phyloP scores from a whole-genome alignment of 2,329 filamentous ascomycete genomes.

The Colletotrichum sp. region DNA sequence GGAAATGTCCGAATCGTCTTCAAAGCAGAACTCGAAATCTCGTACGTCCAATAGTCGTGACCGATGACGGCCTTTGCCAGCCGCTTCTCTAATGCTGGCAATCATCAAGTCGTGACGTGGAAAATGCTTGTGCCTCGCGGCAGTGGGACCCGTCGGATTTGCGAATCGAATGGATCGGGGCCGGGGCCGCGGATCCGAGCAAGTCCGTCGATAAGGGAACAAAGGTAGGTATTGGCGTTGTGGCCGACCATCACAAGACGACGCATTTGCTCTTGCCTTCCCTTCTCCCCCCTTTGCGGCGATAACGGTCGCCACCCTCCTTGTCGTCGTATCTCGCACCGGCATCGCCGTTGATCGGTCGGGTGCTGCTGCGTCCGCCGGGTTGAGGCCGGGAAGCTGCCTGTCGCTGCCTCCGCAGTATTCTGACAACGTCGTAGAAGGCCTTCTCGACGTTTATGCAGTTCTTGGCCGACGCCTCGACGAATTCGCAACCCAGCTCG shows the following conservation, averaged over 20 bases:
- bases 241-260: constrained; percentile 14
- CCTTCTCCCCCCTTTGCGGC: constrained; percentile 15
- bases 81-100: constrained; percentile 21
- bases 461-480: constrained; percentile 96
- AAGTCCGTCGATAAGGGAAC: constrained; percentile 9
- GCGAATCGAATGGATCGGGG: constrained; percentile 5
- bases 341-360: constrained; percentile 17
- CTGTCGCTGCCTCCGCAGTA: constrained; percentile 83
- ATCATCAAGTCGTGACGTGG: constrained; percentile 24
- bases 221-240: neutral
- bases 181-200: constrained; percentile 5
- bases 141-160: constrained; percentile 11
- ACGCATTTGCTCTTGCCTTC: constrained; percentile 24
- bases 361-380: constrained; percentile 17
- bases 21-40: constrained; percentile 21
- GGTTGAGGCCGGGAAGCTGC: constrained; percentile 45
- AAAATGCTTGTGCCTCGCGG: constrained; percentile 20
- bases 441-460: constrained; percentile 98
- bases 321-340: constrained; percentile 19
- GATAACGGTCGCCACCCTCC: constrained; percentile 20
- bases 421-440: constrained; percentile 95
- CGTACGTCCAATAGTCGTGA: constrained; percentile 21
- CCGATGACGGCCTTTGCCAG: constrained; percentile 16
- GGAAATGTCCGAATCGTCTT: constrained; percentile 21
- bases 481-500: constrained; percentile 93